Conservation (phyloP, 768 basidiomycete species). For the Cystofilobasidium bisporidii region DNA sequence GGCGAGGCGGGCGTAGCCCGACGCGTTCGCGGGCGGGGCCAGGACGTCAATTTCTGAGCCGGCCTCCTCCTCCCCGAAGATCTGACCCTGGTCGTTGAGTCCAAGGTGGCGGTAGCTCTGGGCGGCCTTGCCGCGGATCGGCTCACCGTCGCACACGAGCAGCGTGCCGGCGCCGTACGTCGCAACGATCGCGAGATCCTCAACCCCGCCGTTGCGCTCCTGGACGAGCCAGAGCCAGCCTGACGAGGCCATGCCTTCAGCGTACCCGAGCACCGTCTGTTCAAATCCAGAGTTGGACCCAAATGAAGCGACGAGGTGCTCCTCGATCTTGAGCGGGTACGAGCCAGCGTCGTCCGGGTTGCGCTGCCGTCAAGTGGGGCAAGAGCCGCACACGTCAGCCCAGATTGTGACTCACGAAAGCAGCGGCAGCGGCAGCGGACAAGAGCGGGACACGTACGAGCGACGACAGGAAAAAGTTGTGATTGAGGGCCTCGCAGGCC, state of each 20-base stretch:
- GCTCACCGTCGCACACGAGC: slow-evolving; percentile 20
- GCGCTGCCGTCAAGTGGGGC: slow-evolving; percentile 1
- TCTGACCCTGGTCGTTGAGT: background rate
- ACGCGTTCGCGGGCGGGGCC: too few relatives aligned
- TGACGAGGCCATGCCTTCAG: slow-evolving; percentile 17
- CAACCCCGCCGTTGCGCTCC: slow-evolving; percentile 9
- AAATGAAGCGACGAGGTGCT: slow-evolving; percentile 25
- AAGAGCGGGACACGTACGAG: slow-evolving; percentile 60
- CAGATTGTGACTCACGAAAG: too few relatives aligned
- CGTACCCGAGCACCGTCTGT: slow-evolving; percentile 23
- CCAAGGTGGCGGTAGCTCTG: slow-evolving; percentile 4
- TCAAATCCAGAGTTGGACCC: slow-evolving; percentile 26
- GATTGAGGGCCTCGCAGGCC: slow-evolving; percentile 59
- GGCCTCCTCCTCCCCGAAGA: background rate
- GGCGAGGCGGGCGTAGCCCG: background rate
- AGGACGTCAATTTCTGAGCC: too few relatives aligned
- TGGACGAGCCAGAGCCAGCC: slow-evolving; percentile 29
- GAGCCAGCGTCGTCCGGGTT: slow-evolving; percentile 3
- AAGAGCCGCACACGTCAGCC: too few relatives aligned
- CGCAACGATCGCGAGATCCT: slow-evolving; percentile 21
- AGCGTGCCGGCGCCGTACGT: slow-evolving; percentile 23
- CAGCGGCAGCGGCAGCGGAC: background rate
- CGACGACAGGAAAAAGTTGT: slow-evolving; percentile 81
- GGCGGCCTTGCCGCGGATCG: slow-evolving; percentile 2
- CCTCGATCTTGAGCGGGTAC: slow-evolving; percentile 20